These are phyloP conservation scores for Umbelopsis sp. DNA, from an alignment of 192 early-diverging fungal genomes.

Conservation along the genomic window DNA sequence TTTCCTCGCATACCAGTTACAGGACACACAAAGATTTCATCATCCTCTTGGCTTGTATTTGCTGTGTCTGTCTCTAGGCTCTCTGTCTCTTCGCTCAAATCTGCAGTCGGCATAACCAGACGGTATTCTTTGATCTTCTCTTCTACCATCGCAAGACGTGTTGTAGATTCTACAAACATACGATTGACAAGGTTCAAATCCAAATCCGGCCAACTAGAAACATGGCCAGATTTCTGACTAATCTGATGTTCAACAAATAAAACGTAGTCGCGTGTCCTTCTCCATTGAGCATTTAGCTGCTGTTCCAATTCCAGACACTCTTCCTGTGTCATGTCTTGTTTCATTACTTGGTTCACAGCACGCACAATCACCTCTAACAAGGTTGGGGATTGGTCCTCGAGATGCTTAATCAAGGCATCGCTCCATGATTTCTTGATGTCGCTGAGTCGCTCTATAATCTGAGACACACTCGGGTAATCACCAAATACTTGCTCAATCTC, in stretches of 20 bases:
- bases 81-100: neutral
- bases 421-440: constrained; percentile 44
- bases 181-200: neutral
- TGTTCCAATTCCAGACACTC: constrained; percentile 18
- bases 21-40: constrained; percentile 23
- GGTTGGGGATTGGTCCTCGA: constrained; percentile 11
- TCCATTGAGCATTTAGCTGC: constrained; percentile 19
- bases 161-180: neutral
- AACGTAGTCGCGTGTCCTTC: constrained; percentile 19
- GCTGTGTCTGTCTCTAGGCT: neutral
- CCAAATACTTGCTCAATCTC: constrained; percentile 49
- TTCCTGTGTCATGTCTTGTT: neutral
- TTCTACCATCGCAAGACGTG: neutral
- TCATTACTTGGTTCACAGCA: neutral
- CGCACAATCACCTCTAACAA: constrained; percentile 17
- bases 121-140: neutral
- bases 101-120: neutral
- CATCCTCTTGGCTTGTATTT: neutral
- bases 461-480: constrained; percentile 17
- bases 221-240: too few species aligned
- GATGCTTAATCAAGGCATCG: constrained; percentile 39
- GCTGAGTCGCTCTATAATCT: constrained; percentile 34
- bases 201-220: neutral
- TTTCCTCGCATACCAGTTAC: constrained; percentile 19
- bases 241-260: neutral